phyloP scores from a whole-genome alignment of 2,329 filamentous ascomycete species.

The Exophiala phaeomuriformis region DNA sequence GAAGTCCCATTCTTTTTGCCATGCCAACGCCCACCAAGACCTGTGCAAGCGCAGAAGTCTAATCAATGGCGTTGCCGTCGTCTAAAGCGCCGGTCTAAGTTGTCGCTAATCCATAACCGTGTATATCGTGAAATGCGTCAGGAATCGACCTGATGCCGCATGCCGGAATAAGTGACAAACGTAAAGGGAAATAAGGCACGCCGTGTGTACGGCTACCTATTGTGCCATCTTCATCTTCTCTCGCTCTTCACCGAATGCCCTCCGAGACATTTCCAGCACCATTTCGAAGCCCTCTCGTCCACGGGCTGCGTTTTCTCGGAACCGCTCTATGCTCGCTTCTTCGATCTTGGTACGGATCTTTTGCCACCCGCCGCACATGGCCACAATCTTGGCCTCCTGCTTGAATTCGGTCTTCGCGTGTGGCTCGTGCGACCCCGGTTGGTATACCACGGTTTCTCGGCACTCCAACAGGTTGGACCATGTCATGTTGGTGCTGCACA shows the following conservation, averaged over 20 bases:
- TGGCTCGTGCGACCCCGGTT: constrained; percentile 49
- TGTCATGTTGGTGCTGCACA: constrained; percentile 93
- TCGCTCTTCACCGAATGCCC: constrained; percentile 84
- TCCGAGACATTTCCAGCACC: constrained; percentile 85
- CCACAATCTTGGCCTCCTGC: constrained; percentile 88
- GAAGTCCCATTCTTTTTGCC: constrained; percentile 1
- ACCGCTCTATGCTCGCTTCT: constrained; percentile 78
- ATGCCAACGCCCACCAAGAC: not conserved
- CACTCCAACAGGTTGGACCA: constrained; percentile 85
- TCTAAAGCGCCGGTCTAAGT: constrained; percentile 1
- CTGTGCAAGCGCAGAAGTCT: not conserved
- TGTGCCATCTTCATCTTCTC: constrained; percentile 44
- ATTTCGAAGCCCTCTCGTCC: constrained; percentile 92
- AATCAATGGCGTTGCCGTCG: not conserved
- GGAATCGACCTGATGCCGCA: not conserved
- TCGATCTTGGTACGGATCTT: constrained; percentile 95
- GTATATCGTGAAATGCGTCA: constrained; percentile 5
- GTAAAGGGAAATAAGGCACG: not conserved
- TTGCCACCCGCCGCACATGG: constrained; percentile 92
- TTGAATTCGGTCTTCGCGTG: constrained; percentile 66
- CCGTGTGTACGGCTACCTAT: constrained; percentile 11
- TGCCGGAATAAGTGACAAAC: not conserved
- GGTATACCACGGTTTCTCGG: constrained; percentile 86
- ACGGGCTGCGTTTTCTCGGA: constrained; percentile 83
- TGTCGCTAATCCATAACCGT: constrained; percentile 7